Conservation (phyloP, 1,139 yeast species). For the Sugiyamaella paludigena region DNA sequence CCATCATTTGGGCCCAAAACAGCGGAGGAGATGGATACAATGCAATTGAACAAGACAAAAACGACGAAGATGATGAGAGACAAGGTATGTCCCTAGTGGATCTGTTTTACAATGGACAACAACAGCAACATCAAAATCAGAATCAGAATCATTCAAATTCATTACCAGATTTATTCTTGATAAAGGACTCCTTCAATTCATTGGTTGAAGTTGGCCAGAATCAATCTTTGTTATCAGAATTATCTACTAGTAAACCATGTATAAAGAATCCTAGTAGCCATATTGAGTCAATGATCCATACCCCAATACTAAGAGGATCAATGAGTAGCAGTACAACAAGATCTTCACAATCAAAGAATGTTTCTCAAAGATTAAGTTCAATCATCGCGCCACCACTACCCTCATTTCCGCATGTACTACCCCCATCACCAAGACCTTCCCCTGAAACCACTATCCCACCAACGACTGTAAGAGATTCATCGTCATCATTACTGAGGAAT, state of each 20-base stretch:
- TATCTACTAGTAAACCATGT: not conserved
- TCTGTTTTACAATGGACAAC: not conserved
- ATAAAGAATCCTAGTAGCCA: not conserved
- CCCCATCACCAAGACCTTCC: conserved; percentile 1
- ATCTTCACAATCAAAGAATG: not conserved
- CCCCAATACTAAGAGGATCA: not conserved
- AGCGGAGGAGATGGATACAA: not conserved
- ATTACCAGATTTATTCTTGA: conserved; percentile 3
- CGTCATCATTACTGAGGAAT: not conserved
- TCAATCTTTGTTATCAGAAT: conserved; percentile 7
- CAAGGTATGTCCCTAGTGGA: not conserved
- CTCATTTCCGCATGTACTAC: not conserved
- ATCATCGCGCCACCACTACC: not conserved
- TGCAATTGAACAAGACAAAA: not conserved
- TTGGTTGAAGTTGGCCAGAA: not conserved
- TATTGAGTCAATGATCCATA: not conserved
- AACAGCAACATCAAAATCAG: too few relatives aligned
- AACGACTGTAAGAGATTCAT: not conserved
- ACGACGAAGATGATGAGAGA: not conserved
- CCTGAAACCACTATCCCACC: not conserved
- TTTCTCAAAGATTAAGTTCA: not conserved
- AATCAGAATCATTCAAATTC: not conserved
- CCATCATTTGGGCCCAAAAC: not conserved
- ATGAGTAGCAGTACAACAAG: not conserved
- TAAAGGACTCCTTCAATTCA: not conserved